Conservation (phyloP, 2,329 filamentous ascomycete species). For the Didymella segeticola region DNA sequence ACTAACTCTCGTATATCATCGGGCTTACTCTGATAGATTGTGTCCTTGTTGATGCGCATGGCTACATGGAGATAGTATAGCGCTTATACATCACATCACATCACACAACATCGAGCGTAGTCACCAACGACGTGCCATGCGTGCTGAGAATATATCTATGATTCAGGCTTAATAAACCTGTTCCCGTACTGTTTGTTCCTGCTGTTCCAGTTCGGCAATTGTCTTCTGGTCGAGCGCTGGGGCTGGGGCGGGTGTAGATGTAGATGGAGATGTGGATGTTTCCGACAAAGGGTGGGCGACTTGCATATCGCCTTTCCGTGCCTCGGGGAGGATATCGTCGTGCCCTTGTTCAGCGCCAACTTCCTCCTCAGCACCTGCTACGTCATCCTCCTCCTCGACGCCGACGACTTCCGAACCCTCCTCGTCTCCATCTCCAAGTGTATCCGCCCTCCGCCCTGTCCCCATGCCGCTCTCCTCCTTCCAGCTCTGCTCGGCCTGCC, state of each 20-base stretch:
- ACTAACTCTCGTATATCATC: not conserved
- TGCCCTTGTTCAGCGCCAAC: constrained; percentile 18
- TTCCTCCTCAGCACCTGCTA: not conserved
- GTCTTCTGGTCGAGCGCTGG: too few species aligned
- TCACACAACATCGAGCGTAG: too few species aligned
- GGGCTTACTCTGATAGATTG: too few species aligned
- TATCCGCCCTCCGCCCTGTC: constrained; percentile 52
- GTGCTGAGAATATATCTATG: too few species aligned
- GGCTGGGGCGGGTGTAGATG: too few species aligned
- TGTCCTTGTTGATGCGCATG: too few species aligned
- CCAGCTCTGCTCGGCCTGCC: constrained; percentile 50
- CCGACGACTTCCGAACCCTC: too few species aligned
- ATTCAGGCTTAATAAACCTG: constrained; percentile 39
- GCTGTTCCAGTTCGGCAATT: constrained; percentile 38
- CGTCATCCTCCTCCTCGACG: constrained; percentile 30
- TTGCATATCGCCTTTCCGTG: constrained; percentile 44
- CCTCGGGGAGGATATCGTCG: constrained; percentile 42
- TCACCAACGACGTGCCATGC: too few species aligned
- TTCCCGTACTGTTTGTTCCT: constrained; percentile 38
- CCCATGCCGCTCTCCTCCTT: constrained; percentile 58
- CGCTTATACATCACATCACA: too few species aligned
- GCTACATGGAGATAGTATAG: too few species aligned
- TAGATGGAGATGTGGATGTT: too few species aligned
- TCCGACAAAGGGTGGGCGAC: constrained; percentile 43
- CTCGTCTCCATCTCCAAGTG: constrained; percentile 51